Evolutionary conservation across 2,329 filamentous ascomycete species (phyloP).

Genomic region (Trichoderma atrobrunneum): DNA sequence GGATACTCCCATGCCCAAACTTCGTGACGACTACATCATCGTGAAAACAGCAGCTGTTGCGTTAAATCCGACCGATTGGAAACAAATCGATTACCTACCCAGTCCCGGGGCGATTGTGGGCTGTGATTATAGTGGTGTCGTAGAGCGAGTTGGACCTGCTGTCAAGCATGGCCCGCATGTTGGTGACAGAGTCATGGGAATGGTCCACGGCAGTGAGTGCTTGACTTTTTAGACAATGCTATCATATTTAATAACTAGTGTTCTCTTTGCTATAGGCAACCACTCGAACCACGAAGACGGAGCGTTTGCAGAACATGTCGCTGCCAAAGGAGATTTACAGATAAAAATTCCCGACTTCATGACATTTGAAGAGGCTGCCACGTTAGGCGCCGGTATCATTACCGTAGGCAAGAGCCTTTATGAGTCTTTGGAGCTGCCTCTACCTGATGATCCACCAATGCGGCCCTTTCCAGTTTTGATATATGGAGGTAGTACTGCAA

Average conservation of each 20-base stretch:
- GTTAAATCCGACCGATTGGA: constrained; percentile 38
- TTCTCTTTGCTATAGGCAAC: not conserved
- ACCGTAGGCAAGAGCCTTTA: constrained; percentile 45
- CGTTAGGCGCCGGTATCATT: constrained; percentile 38
- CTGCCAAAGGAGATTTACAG: constrained; percentile 40
- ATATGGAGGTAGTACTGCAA: constrained; percentile 53
- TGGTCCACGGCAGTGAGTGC: constrained; percentile 34
- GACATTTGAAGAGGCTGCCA: constrained; percentile 46
- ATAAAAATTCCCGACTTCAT: constrained; percentile 45
- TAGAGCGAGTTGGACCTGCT: constrained; percentile 44
- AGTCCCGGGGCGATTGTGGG: constrained; percentile 32
- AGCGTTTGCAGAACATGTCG: constrained; percentile 40
- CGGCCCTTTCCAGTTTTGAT: constrained; percentile 41
- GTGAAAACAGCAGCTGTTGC: constrained; percentile 34
- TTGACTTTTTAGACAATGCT: not conserved
- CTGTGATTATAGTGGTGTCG: constrained; percentile 48
- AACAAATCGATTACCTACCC: constrained; percentile 27
- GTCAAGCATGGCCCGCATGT: constrained; percentile 42
- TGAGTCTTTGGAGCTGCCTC: constrained; percentile 42
- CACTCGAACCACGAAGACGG: constrained; percentile 40
- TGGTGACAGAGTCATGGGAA: constrained; percentile 48
- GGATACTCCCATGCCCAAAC: constrained; percentile 16
- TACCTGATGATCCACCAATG: constrained; percentile 42
- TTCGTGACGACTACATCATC: constrained; percentile 30
- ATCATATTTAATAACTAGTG: not conserved